These are phyloP conservation scores for Podospora pseudopauciseta DNA, from an alignment of 495 filamentous ascomycete genomes.

Conservation along the genomic window DNA sequence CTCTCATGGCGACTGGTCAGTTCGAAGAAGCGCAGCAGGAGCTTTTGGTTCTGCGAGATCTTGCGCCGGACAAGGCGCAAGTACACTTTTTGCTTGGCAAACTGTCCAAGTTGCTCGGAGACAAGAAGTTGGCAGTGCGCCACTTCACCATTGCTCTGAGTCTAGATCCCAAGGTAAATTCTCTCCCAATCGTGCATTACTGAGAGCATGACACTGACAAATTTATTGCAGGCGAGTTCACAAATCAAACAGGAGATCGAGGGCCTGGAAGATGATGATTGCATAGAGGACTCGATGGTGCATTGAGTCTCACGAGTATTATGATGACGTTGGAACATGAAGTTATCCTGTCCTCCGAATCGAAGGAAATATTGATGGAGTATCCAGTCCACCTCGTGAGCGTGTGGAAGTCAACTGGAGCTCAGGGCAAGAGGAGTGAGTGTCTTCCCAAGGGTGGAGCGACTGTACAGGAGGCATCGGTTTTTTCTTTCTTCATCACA, in stretches of 20 bases:
- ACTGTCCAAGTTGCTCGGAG: slow-evolving; percentile 73
- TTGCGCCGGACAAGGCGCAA: slow-evolving; percentile 90
- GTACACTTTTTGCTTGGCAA: slow-evolving; percentile 91
- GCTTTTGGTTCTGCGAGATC: slow-evolving; percentile 76
- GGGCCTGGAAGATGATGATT: slow-evolving; percentile 77
- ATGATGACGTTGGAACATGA: slow-evolving; percentile 18
- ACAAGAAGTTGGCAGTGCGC: slow-evolving; percentile 77
- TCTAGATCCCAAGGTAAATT: slow-evolving; percentile 86
- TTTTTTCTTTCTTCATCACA: slow-evolving; percentile 16
- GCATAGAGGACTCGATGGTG: slow-evolving; percentile 66
- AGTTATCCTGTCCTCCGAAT: not conserved
- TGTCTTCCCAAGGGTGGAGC: not conserved
- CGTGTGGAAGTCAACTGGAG: not conserved
- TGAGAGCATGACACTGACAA: slow-evolving; percentile 23
- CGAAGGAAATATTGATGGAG: not conserved
- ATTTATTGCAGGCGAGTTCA: slow-evolving; percentile 63
- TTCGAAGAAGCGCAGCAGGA: slow-evolving; percentile 68
- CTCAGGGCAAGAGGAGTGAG: not conserved
- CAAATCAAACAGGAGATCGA: slow-evolving; percentile 94
- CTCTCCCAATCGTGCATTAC: not conserved
- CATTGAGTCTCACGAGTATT: slow-evolving; percentile 32
- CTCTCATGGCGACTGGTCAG: slow-evolving; percentile 72
- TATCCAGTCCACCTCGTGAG: not conserved
- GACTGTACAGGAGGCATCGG: not conserved
- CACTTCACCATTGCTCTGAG: slow-evolving; percentile 94